These are phyloP conservation scores for Mollisia scopiformis DNA, from an alignment of 2,329 filamentous ascomycete genomes.

Conservation along the genomic window DNA sequence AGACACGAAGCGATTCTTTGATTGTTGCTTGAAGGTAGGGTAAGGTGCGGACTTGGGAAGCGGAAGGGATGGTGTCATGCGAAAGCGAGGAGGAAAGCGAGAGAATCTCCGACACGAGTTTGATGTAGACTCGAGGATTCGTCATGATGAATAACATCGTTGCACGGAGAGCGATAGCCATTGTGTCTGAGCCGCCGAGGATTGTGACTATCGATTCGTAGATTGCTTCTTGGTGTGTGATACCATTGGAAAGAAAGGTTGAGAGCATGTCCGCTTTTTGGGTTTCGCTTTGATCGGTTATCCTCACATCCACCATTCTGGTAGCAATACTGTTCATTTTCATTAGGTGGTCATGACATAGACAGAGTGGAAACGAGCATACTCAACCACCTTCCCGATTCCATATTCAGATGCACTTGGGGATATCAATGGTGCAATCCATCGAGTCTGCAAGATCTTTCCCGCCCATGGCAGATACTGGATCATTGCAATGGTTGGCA, in stretches of 20 bases:
- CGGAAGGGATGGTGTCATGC: neutral
- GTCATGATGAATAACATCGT: constrained; percentile 55
- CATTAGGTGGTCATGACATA: neutral
- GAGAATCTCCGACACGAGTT: constrained; percentile 47
- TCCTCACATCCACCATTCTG: neutral
- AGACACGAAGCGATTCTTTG: constrained; percentile 50
- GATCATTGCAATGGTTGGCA: neutral
- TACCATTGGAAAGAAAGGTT: neutral
- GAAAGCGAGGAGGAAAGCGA: neutral
- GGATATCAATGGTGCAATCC: neutral
- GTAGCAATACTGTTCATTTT: neutral
- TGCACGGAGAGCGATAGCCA: constrained; percentile 55
- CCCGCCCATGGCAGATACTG: neutral
- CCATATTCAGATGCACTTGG: neutral
- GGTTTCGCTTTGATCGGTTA: neutral
- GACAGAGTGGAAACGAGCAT: neutral
- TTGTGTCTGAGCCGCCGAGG: constrained; percentile 50
- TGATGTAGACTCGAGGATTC: constrained; percentile 48
- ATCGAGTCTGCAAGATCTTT: neutral
- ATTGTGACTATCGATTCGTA: neutral
- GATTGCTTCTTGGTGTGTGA: neutral
- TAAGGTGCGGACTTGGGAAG: constrained; percentile 25
- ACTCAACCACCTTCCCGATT: neutral
- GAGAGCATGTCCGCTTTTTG: neutral
- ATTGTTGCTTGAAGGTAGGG: constrained; percentile 53